phyloP scores from a whole-genome alignment of 2,329 filamentous ascomycete genomes.

The Pseudocercospora macadamiae region DNA sequence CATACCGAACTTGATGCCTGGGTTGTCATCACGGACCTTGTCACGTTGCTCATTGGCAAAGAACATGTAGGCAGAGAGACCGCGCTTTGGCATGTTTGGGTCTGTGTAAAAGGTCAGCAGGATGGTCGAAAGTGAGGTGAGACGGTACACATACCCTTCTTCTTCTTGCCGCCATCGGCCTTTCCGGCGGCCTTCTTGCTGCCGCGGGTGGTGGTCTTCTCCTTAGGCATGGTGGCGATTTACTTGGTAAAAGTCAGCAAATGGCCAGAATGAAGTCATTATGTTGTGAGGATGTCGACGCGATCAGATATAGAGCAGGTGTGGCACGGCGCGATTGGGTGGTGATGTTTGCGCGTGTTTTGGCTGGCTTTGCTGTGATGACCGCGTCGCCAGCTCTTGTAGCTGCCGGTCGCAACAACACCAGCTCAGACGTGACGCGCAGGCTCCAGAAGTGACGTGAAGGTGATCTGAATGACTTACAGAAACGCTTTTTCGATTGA shows the following conservation, averaged over 20 bases:
- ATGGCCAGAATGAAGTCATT: constrained; percentile 1
- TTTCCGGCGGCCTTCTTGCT: constrained; percentile 49
- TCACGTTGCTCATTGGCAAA: constrained; percentile 99
- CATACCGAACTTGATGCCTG: constrained; percentile 91
- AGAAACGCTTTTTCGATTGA: constrained; percentile 20
- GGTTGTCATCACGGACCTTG: constrained; percentile 97
- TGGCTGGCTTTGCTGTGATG: constrained; percentile 14
- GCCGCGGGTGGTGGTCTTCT: constrained; percentile 65
- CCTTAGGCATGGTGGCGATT: constrained; percentile 66
- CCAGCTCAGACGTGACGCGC: constrained; percentile 24
- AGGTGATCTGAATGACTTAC: constrained; percentile 20
- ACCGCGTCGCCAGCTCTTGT: constrained; percentile 13
- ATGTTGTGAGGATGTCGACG: constrained; percentile 9
- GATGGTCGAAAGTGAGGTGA: constrained; percentile 7
- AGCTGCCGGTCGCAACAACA: constrained; percentile 30
- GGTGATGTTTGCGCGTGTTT: constrained; percentile 19
- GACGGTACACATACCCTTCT: constrained; percentile 63
- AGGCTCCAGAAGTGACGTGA: constrained; percentile 8
- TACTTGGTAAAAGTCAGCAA: constrained; percentile 17
- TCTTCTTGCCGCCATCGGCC: constrained; percentile 63
- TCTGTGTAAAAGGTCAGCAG: constrained; percentile 57
- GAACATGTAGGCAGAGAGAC: constrained; percentile 99
- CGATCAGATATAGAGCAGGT: constrained; percentile 11
- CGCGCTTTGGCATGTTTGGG: constrained; percentile 98
- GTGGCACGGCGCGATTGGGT: constrained; percentile 13